Evolutionary conservation across 805 yeast genomes (phyloP).

Genomic region (Spathaspora hagerdaliae): DNA sequence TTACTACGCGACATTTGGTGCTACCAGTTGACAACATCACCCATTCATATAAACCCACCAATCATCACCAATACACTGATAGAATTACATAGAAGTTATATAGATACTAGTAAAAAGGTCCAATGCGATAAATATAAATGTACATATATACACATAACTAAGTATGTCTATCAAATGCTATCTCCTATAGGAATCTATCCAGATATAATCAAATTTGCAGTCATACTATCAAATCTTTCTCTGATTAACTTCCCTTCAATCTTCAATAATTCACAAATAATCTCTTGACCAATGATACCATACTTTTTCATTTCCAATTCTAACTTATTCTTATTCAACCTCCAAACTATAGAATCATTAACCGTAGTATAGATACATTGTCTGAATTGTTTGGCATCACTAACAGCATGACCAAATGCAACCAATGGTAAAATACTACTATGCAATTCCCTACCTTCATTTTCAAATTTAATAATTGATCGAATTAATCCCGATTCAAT

Average conservation of each 20-base stretch:
- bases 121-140: no score
- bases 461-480: slow-evolving; percentile 35
- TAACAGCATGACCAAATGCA: slow-evolving; percentile 56
- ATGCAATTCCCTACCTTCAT: slow-evolving; percentile 31
- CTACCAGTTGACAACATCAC: no score
- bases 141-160: no score
- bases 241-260: slow-evolving; percentile 61
- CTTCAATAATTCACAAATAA: slow-evolving; percentile 61
- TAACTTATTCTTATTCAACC: slow-evolving; percentile 46
- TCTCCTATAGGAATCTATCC: no score
- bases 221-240: slow-evolving; percentile 68
- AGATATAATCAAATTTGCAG: slow-evolving; percentile 71
- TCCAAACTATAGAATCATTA: slow-evolving; percentile 66
- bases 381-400: slow-evolving; percentile 33
- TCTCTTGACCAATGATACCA: slow-evolving; percentile 39
- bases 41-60: no score
- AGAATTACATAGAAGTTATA: no score
- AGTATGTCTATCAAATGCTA: no score
- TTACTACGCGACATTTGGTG: no score
- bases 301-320: slow-evolving; percentile 27
- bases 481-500: slow-evolving; percentile 47
- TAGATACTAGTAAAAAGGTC: no score
- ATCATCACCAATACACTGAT: no score
- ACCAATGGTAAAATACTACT: slow-evolving; percentile 64
- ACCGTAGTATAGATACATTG: slow-evolving; percentile 52